Conservation (phyloP, 768 basidiomycete genomes). For the Leucosporidium scottii region DNA sequence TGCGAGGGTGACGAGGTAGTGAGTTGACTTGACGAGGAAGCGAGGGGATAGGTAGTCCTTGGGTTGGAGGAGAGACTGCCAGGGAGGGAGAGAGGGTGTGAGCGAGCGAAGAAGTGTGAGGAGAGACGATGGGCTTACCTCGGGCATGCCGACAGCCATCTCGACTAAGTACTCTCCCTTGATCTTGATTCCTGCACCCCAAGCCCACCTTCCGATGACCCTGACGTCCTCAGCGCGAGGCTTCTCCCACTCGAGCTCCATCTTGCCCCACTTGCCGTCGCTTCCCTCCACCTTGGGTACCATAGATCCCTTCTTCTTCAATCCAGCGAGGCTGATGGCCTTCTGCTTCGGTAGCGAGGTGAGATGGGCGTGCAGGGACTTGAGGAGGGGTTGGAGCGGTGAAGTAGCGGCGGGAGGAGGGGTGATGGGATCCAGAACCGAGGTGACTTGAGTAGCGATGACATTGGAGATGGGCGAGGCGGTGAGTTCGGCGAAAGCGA, state of each 20-base stretch:
- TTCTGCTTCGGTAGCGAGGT: conserved; percentile 20
- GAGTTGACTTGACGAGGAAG: conserved; percentile 85
- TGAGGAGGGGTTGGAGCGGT: conserved; percentile 26
- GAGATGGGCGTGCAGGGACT: conserved; percentile 22
- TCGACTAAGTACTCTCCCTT: conserved; percentile 33
- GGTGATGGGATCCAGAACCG: conserved; percentile 16
- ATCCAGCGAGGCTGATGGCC: conserved; percentile 9
- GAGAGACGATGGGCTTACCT: conserved; percentile 7
- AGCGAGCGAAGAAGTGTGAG: no score
- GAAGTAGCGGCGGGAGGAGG: conserved; percentile 23
- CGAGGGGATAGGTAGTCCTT: conserved; percentile 87
- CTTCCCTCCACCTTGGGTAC: conserved; percentile 29
- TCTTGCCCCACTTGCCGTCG: conserved; percentile 23
- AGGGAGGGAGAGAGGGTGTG: background rate
- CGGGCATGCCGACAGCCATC: conserved; percentile 31
- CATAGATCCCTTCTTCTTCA: conserved; percentile 20
- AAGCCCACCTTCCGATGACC: conserved; percentile 31
- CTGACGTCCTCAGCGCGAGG: conserved; percentile 28
- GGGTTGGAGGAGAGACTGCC: conserved; percentile 71
- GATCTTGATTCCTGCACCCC: conserved; percentile 28
- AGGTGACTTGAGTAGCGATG: conserved; percentile 20
- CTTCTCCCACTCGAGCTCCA: conserved; percentile 24
- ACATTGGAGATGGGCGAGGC: conserved; percentile 31
- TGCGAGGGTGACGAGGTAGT: conserved; percentile 76
- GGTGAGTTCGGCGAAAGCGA: conserved; percentile 33